These are phyloP conservation scores for Diaporthe amygdali DNA, from an alignment of 2,329 filamentous ascomycete species.

Conservation along the genomic window DNA sequence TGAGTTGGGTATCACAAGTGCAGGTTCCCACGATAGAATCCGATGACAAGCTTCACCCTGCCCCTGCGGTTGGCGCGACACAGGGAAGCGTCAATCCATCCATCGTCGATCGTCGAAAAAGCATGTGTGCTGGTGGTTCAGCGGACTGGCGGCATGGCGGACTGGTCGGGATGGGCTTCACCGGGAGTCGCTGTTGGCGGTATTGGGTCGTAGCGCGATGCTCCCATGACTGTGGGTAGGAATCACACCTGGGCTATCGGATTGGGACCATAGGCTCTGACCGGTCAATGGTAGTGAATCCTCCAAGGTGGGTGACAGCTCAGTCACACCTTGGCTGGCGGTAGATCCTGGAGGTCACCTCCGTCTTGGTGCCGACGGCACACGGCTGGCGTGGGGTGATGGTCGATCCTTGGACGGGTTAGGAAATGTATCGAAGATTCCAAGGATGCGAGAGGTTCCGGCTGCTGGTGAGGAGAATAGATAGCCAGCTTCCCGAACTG, in stretches of 20 bases:
- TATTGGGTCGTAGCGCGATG: neutral
- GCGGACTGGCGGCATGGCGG: neutral
- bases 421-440: neutral
- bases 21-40: neutral
- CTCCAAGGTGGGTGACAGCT: neutral
- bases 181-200: neutral
- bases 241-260: neutral
- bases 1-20: neutral
- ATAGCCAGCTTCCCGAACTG: neutral
- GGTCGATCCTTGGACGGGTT: neutral
- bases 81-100: no score
- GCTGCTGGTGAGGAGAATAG: neutral
- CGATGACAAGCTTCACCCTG: neutral
- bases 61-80: neutral
- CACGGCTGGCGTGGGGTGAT: neutral
- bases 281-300: constrained; percentile 9
- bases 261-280: neutral
- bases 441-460: neutral
- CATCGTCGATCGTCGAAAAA: neutral
- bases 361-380: constrained; percentile 1
- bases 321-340: constrained; percentile 3
- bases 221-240: neutral
- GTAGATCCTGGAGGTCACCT: neutral
- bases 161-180: neutral
- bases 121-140: neutral